Evolutionary conservation across 1,284 basidiomycete species (phyloP), one percentile per base, ranked within the genome.

Genomic region (Apiotrichum akiyoshidainum): DNA sequence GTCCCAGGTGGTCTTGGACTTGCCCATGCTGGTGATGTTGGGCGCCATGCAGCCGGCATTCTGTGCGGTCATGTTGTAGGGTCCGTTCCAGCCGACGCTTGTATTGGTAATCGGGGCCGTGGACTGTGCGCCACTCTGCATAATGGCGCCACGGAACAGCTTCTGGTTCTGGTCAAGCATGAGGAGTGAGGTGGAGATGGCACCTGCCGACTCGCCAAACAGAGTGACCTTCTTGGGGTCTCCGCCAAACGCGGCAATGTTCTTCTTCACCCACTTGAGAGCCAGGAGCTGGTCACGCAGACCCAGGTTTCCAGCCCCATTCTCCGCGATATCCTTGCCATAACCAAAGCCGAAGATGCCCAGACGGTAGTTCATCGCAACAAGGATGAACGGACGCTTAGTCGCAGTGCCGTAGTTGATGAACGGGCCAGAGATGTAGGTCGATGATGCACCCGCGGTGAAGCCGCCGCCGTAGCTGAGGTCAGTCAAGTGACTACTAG

Each of bases 221-320:
- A 77, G 65, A 2, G 76, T 78, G 1, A 77, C 78, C 60, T 77
- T 76, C 19, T 63, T 58, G 16, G 69, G 65, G 59, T 82, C 75
- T n/a, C 82, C 82, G 7, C 82, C 81, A 58, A 82, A 82, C 1
- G 67, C 68, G 39, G 63, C 64, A 52, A 83, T 80, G 60, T 82
- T 77, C 51, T 75, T 46, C 40, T 80, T 76, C 0, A 83, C 76
- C 81, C 81, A 83, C 55, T 80, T 65, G 6, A 83, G 69, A 0
- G 76, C 80, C 26, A 78, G 68, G 5, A 75, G 68, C 56, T 82
- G 78, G 62, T 83, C 81, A 51, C 65, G 63, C n/a, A 79, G 54
- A n/a, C 77, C 78, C 10, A 78, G 67, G 57, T 79, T 79, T 19
- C 69, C 70, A 0, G 72, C 74, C 3, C 60, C 57, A 46, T 72